These are phyloP conservation scores for Tothia fuscella DNA, from an alignment of 2,329 filamentous ascomycete genomes.

Conservation along the genomic window DNA sequence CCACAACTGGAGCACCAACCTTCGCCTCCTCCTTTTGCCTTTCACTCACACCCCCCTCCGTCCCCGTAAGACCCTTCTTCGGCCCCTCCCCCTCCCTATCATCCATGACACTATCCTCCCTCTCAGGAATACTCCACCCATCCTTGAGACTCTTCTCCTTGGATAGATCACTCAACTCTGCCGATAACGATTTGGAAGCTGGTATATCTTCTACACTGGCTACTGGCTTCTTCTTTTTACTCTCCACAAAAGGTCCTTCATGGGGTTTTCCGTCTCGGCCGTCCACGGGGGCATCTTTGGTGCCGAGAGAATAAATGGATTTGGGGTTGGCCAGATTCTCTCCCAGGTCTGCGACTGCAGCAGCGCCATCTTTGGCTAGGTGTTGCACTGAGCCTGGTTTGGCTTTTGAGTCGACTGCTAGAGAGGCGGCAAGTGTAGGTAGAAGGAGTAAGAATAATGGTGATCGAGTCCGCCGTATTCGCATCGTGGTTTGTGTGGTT, in stretches of 20 bases:
- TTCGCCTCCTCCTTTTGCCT: slow-evolving; percentile 58
- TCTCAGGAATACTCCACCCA: slow-evolving; percentile 33
- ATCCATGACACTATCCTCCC: slow-evolving; percentile 79
- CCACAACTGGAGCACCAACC: slow-evolving; percentile 25
- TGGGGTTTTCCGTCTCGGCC: slow-evolving; percentile 91
- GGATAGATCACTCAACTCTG: slow-evolving; percentile 24
- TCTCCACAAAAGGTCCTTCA: slow-evolving; percentile 59
- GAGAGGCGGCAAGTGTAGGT: slow-evolving; percentile 40
- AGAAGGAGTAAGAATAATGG: slow-evolving; percentile 50
- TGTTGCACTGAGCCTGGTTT: slow-evolving; percentile 12
- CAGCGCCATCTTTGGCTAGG: slow-evolving; percentile 20
- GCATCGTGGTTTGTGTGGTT: slow-evolving; percentile 3
- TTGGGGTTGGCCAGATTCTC: slow-evolving; percentile 15
- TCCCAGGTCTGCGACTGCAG: slow-evolving; percentile 17
- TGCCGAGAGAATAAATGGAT: slow-evolving; percentile 32
- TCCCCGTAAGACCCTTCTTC: slow-evolving; percentile 77
- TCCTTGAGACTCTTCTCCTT: slow-evolving; percentile 21
- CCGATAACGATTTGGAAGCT: slow-evolving; percentile 19
- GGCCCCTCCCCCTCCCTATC: slow-evolving; percentile 62
- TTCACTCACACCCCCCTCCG: slow-evolving; percentile 77
- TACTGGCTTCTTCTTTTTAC: slow-evolving; percentile 20
- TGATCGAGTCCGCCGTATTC: slow-evolving; percentile 6
- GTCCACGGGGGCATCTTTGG: slow-evolving; percentile 79
- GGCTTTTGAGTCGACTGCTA: slow-evolving; percentile 24
- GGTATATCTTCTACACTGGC: slow-evolving; percentile 27